Conservation (phyloP, 1,284 basidiomycete species). For the Xerocomus tenax region DNA sequence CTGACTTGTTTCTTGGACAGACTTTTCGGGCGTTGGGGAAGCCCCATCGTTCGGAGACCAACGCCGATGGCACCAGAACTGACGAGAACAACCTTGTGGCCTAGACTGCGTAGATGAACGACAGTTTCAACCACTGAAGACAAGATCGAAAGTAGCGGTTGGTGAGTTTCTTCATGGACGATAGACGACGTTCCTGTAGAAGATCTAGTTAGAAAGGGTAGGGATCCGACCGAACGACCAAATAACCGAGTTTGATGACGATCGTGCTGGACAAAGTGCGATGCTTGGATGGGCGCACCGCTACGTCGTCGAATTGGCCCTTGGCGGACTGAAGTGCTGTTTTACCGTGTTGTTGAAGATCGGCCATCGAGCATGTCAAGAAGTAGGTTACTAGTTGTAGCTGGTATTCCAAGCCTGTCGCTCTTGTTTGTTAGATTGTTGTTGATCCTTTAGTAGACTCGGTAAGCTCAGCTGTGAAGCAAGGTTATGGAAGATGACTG, state of each 20-base stretch:
- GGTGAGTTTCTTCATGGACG: conserved; percentile 82
- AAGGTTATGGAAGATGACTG: no score
- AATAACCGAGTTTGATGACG: conserved; percentile 76
- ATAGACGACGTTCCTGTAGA: conserved; percentile 83
- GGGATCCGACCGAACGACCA: background rate
- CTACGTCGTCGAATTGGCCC: conserved; percentile 8
- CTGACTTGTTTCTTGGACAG: conserved; percentile 83
- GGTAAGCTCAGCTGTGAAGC: no score
- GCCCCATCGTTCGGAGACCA: conserved; percentile 84
- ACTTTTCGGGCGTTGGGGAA: conserved; percentile 73
- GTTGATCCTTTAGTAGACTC: no score
- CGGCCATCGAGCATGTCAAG: conserved; percentile 3
- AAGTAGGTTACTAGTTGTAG: no score
- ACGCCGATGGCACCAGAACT: conserved; percentile 96
- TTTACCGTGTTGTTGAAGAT: conserved; percentile 11
- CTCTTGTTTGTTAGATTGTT: no score
- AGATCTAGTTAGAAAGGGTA: conserved; percentile 2
- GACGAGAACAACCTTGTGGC: conserved; percentile 92
- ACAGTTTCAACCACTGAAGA: conserved; percentile 91
- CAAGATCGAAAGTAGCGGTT: conserved; percentile 83
- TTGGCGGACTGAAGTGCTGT: background rate
- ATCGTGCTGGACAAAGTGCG: conserved; percentile 49
- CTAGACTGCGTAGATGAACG: conserved; percentile 64
- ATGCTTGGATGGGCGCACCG: conserved; percentile 18
- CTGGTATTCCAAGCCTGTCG: no score